Evolutionary conservation across 805 yeast genomes (phyloP).

Genomic region (Candida easanensis): DNA sequence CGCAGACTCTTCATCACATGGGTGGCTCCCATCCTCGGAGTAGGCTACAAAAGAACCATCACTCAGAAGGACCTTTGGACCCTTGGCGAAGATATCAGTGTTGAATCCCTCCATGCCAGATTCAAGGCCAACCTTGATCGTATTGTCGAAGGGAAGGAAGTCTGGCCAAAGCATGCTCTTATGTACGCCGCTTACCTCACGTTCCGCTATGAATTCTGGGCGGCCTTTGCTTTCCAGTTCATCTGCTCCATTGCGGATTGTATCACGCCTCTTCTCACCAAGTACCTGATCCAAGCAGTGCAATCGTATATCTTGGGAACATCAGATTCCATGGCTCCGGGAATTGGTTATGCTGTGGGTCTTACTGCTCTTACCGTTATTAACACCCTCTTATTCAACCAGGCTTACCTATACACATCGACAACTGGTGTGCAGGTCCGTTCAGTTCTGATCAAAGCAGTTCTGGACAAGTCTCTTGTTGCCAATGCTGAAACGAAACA

Average conservation of each 20-base stretch:
- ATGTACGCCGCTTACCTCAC: constrained; percentile 43
- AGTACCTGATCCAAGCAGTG: constrained; percentile 50
- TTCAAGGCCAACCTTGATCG: constrained; percentile 32
- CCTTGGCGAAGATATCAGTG: constrained; percentile 37
- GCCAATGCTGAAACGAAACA: constrained; percentile 54
- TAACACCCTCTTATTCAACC: constrained; percentile 58
- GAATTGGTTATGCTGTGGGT: constrained; percentile 75
- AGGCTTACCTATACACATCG: too few species aligned
- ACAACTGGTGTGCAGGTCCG: constrained; percentile 58
- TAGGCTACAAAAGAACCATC: constrained; percentile 67
- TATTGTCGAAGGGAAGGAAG: constrained; percentile 26
- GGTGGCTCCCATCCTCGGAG: constrained; percentile 55
- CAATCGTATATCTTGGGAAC: constrained; percentile 39
- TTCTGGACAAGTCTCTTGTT: constrained; percentile 61
- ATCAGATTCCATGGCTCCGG: constrained; percentile 41
- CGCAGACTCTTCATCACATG: constrained; percentile 54
- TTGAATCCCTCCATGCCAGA: constrained; percentile 33
- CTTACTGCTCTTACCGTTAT: constrained; percentile 35
- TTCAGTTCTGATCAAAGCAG: constrained; percentile 64
- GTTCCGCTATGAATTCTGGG: constrained; percentile 37
- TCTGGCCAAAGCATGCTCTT: constrained; percentile 26
- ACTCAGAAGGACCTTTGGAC: constrained; percentile 55
- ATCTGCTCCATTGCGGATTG: constrained; percentile 10
- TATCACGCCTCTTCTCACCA: constrained; percentile 50
- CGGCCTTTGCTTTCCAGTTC: constrained; percentile 37